These are phyloP conservation scores for Musa balbisiana DNA, from an alignment of 202 grass and related monocot genomes.

Conservation along the genomic window DNA sequence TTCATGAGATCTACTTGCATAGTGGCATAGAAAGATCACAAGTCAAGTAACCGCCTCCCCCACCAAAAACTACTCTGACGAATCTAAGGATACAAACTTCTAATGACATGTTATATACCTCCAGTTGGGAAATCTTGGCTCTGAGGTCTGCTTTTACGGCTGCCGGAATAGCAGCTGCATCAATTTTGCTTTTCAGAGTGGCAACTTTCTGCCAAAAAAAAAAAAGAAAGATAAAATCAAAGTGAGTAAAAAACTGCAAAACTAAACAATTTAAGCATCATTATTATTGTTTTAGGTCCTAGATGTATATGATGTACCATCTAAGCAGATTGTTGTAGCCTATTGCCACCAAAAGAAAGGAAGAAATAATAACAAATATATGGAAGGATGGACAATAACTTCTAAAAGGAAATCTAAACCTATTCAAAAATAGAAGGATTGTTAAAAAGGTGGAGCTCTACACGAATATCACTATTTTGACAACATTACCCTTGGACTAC, in stretches of 20 bases:
- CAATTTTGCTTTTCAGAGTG: conserved; percentile 68
- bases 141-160: conserved; percentile 89
- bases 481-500: too few relatives aligned
- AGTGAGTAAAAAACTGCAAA: neutral
- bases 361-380: neutral
- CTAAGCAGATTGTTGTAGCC: neutral
- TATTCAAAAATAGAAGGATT: neutral
- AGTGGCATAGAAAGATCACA: too few relatives aligned
- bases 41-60: too few relatives aligned
- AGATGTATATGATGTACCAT: neutral
- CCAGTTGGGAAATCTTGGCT: conserved; percentile 62
- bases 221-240: conserved; percentile 17
- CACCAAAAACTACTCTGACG: too few relatives aligned
- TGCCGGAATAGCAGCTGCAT: conserved; percentile 74
- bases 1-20: conserved; percentile 5
- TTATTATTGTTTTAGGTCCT: neutral
- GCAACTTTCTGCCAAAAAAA: conserved; percentile 61
- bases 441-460: too few relatives aligned
- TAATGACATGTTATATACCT: conserved; percentile 32
- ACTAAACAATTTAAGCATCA: neutral
- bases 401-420: neutral
- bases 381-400: neutral
- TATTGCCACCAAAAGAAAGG: neutral
- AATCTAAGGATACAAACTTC: neutral
- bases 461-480: too few relatives aligned